A percentile compares a stretch with the other conserved stretches of the same genome.
phyloP scores from a whole-genome alignment of 371 early-diverging fungal genomes.

The Choanephora cucurbitarum region DNA sequence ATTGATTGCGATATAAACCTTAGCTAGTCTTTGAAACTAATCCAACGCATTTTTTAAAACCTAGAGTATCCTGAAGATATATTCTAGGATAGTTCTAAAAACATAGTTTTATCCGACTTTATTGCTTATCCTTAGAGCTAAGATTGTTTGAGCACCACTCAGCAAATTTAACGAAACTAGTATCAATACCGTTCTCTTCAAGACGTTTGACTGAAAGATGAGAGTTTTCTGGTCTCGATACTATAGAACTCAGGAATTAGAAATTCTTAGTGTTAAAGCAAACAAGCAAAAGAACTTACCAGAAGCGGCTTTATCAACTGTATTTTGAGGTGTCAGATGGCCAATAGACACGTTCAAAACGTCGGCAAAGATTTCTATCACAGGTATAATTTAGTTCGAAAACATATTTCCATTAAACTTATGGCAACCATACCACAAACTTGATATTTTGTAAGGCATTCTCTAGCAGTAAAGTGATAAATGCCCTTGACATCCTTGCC shows the following conservation, averaged over 20 bases:
- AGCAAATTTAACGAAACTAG: constrained; percentile 53
- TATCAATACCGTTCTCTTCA: constrained; percentile 53
- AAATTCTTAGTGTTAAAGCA: neutral
- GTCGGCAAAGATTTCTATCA: constrained; percentile 51
- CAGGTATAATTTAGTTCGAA: neutral
- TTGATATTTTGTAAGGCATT: constrained; percentile 75
- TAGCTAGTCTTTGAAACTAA: too few relatives aligned
- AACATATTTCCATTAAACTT: neutral
- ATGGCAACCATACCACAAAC: constrained; percentile 64
- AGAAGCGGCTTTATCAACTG: constrained; percentile 42
- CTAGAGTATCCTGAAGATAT: too few relatives aligned
- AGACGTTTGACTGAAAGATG: constrained; percentile 64
- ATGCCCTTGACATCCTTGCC: constrained; percentile 58
- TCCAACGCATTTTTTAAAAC: too few relatives aligned
- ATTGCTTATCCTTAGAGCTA: neutral
- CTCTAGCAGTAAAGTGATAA: constrained; percentile 70
- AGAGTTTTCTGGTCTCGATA: constrained; percentile 65
- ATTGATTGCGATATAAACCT: too few relatives aligned
- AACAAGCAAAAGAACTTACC: constrained; percentile 17
- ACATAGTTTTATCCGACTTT: too few relatives aligned
- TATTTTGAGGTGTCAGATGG: constrained; percentile 54
- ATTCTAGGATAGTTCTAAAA: too few relatives aligned
- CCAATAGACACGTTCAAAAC: constrained; percentile 49
- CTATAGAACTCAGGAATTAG: constrained; percentile 18
- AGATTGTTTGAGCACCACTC: constrained; percentile 53